A percentile compares a stretch with the other conserved stretches of the same genome.
Evolutionary conservation across 805 yeast genomes (phyloP).

Genomic region (Zygotorulaspora sp.): DNA sequence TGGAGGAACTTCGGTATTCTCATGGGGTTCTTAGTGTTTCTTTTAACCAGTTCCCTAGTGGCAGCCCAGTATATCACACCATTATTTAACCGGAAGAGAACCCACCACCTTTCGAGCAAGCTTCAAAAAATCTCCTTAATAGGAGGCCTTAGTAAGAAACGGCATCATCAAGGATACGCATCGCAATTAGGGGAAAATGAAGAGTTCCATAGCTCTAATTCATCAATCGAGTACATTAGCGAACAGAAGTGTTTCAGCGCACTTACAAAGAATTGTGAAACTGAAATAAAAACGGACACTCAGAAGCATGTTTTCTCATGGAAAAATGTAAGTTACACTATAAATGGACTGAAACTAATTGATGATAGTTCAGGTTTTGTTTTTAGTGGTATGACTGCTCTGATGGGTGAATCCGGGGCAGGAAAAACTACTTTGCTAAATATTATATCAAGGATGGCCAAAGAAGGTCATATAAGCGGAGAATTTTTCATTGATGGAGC

Average conservation of each 20-base stretch:
- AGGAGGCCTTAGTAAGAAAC: background rate
- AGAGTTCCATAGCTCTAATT: background rate
- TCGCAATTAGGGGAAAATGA: background rate
- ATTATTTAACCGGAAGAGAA: constrained; percentile 16
- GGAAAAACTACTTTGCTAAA: constrained; percentile 60
- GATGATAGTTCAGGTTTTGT: constrained; percentile 58
- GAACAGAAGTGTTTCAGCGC: background rate
- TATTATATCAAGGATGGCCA: constrained; percentile 48
- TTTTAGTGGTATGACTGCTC: constrained; percentile 58
- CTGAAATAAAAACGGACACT: background rate
- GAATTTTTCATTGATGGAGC: constrained; percentile 54
- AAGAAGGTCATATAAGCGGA: constrained; percentile 55
- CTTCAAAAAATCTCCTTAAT: background rate
- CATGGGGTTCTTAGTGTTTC: constrained; percentile 46
- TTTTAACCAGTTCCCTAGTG: constrained; percentile 27
- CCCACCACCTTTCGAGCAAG: background rate
- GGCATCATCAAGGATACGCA: background rate
- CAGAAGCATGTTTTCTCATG: constrained; percentile 53
- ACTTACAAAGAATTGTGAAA: background rate
- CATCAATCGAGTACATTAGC: background rate
- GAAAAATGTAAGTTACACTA: constrained; percentile 56
- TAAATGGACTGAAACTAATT: constrained; percentile 38
- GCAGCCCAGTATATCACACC: constrained; percentile 35
- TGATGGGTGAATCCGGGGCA: constrained; percentile 66
- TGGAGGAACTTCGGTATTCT: constrained; percentile 78